Evolutionary conservation across 768 basidiomycete species (phyloP), one percentile per base, ranked within the genome.

Genomic region (Rickenella mellea): DNA sequence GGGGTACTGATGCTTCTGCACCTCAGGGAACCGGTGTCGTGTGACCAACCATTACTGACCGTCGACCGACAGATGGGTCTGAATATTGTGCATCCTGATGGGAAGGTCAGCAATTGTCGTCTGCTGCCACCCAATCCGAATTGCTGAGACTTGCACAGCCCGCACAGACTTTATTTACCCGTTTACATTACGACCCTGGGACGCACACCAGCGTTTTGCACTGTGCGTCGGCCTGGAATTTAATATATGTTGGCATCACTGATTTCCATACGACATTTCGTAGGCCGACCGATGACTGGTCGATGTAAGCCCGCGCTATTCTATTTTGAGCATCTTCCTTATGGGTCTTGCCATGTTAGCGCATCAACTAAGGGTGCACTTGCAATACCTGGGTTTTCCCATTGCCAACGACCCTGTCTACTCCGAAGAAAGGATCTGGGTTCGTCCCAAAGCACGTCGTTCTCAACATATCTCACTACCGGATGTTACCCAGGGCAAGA

Each of bases 401-500:
- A 91, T 99, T 48, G 87, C 89, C 9, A 98, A 99, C 56, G 96
- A 98, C 51, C 88, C 92, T 2, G 73, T 98, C 2, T 99, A 99
- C 61, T 83, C 84, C 14, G 83, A 85, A 45, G 65, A 68, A 26
- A 73, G 70, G 29, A 86, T 87, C 40, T 89, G 86, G 86, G 86
- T 79, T 51, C 26, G 64, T 56, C 19, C 27, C n/a, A 21, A 19
- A 27, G 19, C 12, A 19, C 38, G 22, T 46, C 39, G 11, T 4
- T 27, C 29, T 46, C 36, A 14, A 15, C 28, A 32, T 25, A 27
- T 46, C 40, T 49, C 35, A 42, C 40, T 43, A 12, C 21, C 15
- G 42, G 38, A 44, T 10, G 21, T 19, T 32, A 17, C 20, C 1
- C 42, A 86, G 89, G 90, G 90, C 26, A 60, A 68, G 21, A 73